Conservation (phyloP, 306 rosid genomes). For the Vachellia collinsii region DNA sequence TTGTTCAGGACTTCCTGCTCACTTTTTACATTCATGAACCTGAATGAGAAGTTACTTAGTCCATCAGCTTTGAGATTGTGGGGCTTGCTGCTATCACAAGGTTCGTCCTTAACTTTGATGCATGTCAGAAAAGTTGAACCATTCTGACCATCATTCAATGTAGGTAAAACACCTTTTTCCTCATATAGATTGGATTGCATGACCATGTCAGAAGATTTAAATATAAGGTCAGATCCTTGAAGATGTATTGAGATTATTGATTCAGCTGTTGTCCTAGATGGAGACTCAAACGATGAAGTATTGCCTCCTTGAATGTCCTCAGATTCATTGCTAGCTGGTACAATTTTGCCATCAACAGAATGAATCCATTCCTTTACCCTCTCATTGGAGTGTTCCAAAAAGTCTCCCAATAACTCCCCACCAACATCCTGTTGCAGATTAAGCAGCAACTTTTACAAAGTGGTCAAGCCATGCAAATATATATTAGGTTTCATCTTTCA, state of each 20-base stretch:
- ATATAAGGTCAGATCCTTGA: slow-evolving; percentile 40
- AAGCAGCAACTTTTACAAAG: slow-evolving; percentile 32
- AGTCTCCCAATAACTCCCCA: slow-evolving; percentile 37
- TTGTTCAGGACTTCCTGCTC: slow-evolving; percentile 45
- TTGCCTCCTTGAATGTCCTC: slow-evolving; percentile 40
- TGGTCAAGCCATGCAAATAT: slow-evolving; percentile 30
- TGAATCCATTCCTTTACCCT: slow-evolving; percentile 39
- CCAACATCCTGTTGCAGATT: slow-evolving; percentile 47
- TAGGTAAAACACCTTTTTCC: slow-evolving; percentile 43
- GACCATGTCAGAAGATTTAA: slow-evolving; percentile 33
- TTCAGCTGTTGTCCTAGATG: slow-evolving; percentile 28
- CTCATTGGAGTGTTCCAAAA: slow-evolving; percentile 37
- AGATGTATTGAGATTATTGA: slow-evolving; percentile 25
- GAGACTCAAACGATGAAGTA: slow-evolving; percentile 38
- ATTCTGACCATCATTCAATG: slow-evolving; percentile 35
- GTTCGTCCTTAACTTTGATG: slow-evolving; percentile 70
- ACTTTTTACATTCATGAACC: slow-evolving; percentile 50
- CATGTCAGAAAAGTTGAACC: slow-evolving; percentile 44
- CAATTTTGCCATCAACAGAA: slow-evolving; percentile 34
- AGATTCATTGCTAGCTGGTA: slow-evolving; percentile 34
- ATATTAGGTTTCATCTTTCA: slow-evolving; percentile 11
- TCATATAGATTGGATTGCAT: slow-evolving; percentile 46
- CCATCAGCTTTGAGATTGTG: slow-evolving; percentile 40
- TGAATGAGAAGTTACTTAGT: slow-evolving; percentile 38
- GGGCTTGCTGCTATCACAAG: slow-evolving; percentile 48